Evolutionary conservation across 1,284 basidiomycete species (phyloP), one percentile per base, ranked within the genome.

Genomic region (Tremellales sp.): DNA sequence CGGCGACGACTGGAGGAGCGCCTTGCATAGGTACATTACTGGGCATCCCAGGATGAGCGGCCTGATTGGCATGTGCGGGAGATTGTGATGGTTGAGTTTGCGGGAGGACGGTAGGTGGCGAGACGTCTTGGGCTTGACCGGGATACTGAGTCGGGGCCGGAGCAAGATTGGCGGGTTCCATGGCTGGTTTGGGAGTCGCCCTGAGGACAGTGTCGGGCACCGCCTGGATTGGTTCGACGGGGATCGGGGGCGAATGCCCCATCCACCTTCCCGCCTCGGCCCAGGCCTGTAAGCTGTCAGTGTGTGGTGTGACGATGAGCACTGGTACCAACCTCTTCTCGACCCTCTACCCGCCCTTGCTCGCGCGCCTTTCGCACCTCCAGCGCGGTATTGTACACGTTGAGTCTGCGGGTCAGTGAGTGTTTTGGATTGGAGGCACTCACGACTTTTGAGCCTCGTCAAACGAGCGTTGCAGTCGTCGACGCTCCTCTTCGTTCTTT

Each of bases 231-330:
- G 67, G 68, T 2, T 69, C 65, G 46, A 68, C 53, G 2, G 68
- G 68, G 29, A 70, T 67, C 8, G 68, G 70, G 8, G 68, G 70
- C 5, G 55, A 53, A 22, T 46, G 53, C 11, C 62, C 60, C 66
- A 72, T 68, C 70, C 67, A 73, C 41, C 65, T 51, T 53, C 65
- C 68, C 10, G 68, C 68, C 50, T 70, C 70, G 49, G 70, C 56
- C 58, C 66, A 74, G 29, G 70, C 70, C 67, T 70, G 43, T 36
- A 15, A 22, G 3, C n/a, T 21, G 19, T 19, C 12, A 2, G 1
- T 49, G 8, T 36, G 4, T 15, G 13, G 13, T 36, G 19, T 6
- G 12, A 19, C 19, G 3, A 11, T 23, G 25, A 37, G 22, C 2
- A 45, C 23, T 39, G 10, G 15, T 13, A 56, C 66, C 21, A 26